Conservation (phyloP, 2,329 filamentous ascomycete species). For the Scedosporium apiospermum region DNA sequence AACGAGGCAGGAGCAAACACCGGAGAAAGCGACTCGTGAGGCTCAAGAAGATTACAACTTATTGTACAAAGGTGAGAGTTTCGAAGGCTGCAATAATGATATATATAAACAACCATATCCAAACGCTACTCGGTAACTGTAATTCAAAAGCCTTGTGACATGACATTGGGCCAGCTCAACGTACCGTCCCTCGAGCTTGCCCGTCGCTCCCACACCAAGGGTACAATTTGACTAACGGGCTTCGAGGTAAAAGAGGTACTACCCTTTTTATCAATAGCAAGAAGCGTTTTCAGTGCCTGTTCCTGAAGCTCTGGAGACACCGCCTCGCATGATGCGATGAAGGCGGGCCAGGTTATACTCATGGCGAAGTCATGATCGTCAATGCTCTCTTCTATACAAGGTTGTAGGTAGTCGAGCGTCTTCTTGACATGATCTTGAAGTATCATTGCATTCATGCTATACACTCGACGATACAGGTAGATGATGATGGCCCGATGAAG, state of each 20-base stretch:
- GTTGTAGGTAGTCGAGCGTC: slow-evolving; percentile 25
- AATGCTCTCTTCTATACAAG: slow-evolving; percentile 20
- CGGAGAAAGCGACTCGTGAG: not conserved
- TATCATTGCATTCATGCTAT: slow-evolving; percentile 25
- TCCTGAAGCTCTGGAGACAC: slow-evolving; percentile 23
- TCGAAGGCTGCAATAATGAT: too few relatives aligned
- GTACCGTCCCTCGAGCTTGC: slow-evolving; percentile 19
- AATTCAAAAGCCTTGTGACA: not conserved
- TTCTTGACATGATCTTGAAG: slow-evolving; percentile 26
- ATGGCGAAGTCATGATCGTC: slow-evolving; percentile 26
- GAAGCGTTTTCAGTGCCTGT: slow-evolving; percentile 14
- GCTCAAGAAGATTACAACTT: too few relatives aligned
- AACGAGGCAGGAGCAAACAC: not conserved
- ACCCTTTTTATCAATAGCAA: slow-evolving; percentile 17
- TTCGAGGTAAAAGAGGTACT: slow-evolving; percentile 17
- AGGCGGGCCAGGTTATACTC: slow-evolving; percentile 31
- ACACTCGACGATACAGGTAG: slow-evolving; percentile 34
- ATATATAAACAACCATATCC: too few relatives aligned
- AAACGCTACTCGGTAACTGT: too few relatives aligned
- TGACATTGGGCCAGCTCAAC: slow-evolving; percentile 18
- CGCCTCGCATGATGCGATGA: slow-evolving; percentile 33
- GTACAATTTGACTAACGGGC: slow-evolving; percentile 16
- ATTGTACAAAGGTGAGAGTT: too few relatives aligned
- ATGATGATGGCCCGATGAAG: slow-evolving; percentile 33
- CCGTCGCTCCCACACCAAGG: slow-evolving; percentile 19